These are phyloP conservation scores for Fraxinus pennsylvanica DNA, from an alignment of 257 asterid species.

Conservation along the genomic window DNA sequence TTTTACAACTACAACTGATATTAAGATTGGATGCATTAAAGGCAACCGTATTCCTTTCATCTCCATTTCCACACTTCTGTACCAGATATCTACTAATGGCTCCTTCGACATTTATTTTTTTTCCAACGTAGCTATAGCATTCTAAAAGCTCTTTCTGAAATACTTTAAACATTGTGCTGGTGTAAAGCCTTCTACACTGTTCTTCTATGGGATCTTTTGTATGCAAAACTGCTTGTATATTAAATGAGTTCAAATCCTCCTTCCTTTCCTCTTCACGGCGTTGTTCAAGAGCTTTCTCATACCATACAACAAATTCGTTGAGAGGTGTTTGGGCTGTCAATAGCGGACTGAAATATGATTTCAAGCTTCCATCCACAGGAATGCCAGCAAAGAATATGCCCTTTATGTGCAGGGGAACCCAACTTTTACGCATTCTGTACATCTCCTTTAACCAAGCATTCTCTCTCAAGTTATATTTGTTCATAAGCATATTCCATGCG, in stretches of 20 bases:
- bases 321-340: constrained; percentile 66
- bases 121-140: constrained; percentile 76
- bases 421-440: constrained; percentile 74
- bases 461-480: constrained; percentile 64
- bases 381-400: constrained; percentile 91
- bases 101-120: constrained; percentile 84
- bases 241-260: constrained; percentile 82
- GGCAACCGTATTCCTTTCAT: constrained; percentile 89
- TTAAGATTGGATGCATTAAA: constrained; percentile 80
- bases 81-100: constrained; percentile 80
- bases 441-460: constrained; percentile 77
- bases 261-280: constrained; percentile 79
- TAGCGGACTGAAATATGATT: constrained; percentile 59
- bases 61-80: constrained; percentile 75
- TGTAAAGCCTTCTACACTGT: constrained; percentile 83
- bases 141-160: constrained; percentile 93
- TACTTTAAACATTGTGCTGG: constrained; percentile 69
- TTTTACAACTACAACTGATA: constrained; percentile 81
- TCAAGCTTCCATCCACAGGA: constrained; percentile 75
- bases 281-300: constrained; percentile 76
- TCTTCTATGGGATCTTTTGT: constrained; percentile 96
- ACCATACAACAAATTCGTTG: constrained; percentile 61
- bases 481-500: constrained; percentile 73
- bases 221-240: constrained; percentile 69
- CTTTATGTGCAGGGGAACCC: constrained; percentile 74